Percentiles rank a stretch among this genome's conserved stretches.
Conservation (phyloP, 805 yeast genomes). For the Henningerozyma blattae region DNA sequence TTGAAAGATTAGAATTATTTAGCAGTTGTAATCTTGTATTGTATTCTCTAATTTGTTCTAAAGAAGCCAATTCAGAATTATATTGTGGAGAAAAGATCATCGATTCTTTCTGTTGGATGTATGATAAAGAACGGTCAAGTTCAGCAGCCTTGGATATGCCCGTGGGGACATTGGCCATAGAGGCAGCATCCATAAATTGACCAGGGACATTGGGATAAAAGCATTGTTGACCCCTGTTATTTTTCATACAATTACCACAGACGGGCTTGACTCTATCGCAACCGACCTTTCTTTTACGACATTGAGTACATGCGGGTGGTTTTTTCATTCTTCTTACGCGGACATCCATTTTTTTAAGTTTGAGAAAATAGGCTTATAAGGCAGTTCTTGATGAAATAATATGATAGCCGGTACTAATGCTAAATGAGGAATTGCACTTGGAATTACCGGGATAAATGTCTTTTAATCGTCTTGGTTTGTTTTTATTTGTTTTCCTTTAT, state of each 20-base stretch:
- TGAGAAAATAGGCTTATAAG: too few species aligned
- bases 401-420: too few species aligned
- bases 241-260: slow-evolving; percentile 30
- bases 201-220: slow-evolving; percentile 15
- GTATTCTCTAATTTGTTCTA: slow-evolving; percentile 9
- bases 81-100: not conserved
- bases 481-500: too few species aligned
- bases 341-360: slow-evolving; percentile 3
- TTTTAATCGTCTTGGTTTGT: too few species aligned
- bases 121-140: not conserved
- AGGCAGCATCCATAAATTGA: not conserved
- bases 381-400: not conserved
- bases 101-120: slow-evolving; percentile 1
- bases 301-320: slow-evolving; percentile 22
- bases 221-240: slow-evolving; percentile 7
- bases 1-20: not conserved
- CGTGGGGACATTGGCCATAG: not conserved
- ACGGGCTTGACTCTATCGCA: slow-evolving; percentile 38
- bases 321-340: slow-evolving; percentile 5
- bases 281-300: slow-evolving; percentile 35
- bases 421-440: too few species aligned
- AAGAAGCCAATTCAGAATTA: slow-evolving; percentile 3
- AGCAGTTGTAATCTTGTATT: slow-evolving; percentile 10
- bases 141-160: not conserved
- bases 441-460: too few species aligned